Conservation (phyloP, 768 basidiomycete genomes). For the Kwoniella mangroviensis region DNA sequence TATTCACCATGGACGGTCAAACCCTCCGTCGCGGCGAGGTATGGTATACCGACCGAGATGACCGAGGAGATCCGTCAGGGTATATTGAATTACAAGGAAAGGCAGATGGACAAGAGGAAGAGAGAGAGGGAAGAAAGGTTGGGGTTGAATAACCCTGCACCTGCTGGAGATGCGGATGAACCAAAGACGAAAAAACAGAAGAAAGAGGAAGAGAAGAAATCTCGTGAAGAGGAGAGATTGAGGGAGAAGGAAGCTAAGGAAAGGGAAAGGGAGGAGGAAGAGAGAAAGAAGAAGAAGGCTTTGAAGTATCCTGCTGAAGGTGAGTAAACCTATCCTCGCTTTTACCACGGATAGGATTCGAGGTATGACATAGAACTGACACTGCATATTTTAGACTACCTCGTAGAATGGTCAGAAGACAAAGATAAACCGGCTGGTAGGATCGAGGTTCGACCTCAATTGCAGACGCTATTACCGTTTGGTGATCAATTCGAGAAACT, state of each 20-base stretch:
- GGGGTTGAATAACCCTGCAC: conserved; percentile 27
- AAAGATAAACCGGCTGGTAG: conserved; percentile 39
- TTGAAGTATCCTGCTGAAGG: conserved; percentile 56
- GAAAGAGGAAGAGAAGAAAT: conserved; percentile 29
- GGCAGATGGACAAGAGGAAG: conserved; percentile 90
- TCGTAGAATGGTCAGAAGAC: conserved; percentile 49
- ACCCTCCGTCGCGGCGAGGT: conserved; percentile 76
- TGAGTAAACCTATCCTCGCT: conserved; percentile 26
- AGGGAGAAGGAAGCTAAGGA: conserved; percentile 39
- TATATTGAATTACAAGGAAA: conserved; percentile 79
- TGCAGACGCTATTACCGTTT: conserved; percentile 49
- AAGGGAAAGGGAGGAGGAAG: conserved; percentile 48
- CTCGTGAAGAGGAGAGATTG: conserved; percentile 28
- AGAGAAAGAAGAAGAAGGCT: conserved; percentile 49
- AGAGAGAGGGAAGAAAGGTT: conserved; percentile 61
- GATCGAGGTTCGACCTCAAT: conserved; percentile 43
- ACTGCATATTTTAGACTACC: conserved; percentile 35
- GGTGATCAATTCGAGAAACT: conserved; percentile 73
- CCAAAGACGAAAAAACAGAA: conserved; percentile 34
- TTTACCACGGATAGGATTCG: too few species aligned
- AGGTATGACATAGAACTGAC: too few species aligned
- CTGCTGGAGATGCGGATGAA: conserved; percentile 32
- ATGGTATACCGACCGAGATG: conserved; percentile 83
- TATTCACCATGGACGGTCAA: conserved; percentile 97
- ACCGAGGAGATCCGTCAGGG: conserved; percentile 79